A percentile compares a stretch with the other conserved stretches of the same genome.
These are phyloP conservation scores for Globisporangium carolinianum DNA, from an alignment of 352 stramenopile genomes.

Conservation along the genomic window DNA sequence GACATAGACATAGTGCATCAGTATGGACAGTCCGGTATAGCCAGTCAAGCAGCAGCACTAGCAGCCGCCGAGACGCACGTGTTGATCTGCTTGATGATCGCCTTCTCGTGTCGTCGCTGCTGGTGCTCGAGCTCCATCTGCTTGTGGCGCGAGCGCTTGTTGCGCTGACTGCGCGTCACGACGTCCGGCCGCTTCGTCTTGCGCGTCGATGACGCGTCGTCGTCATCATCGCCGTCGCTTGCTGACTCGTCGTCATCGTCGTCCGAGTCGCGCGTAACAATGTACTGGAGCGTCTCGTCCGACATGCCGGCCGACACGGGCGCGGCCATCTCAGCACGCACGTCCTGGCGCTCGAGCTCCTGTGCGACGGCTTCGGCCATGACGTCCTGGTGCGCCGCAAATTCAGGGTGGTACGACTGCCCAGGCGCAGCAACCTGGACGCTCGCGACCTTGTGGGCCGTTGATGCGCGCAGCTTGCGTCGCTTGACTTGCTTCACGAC, in stretches of 20 bases:
- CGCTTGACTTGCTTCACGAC: constrained; percentile 49
- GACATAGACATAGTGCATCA: not conserved
- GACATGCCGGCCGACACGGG: constrained; percentile 55
- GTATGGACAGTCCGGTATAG: not conserved
- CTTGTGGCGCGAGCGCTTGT: constrained; percentile 77
- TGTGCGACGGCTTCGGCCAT: constrained; percentile 64
- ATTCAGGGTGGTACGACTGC: constrained; percentile 85
- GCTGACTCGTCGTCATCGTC: constrained; percentile 18
- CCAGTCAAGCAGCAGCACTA: not conserved
- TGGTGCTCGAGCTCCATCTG: constrained; percentile 70
- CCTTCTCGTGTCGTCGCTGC: constrained; percentile 50
- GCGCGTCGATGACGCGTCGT: constrained; percentile 21
- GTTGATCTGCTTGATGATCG: constrained; percentile 86
- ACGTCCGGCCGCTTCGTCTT: constrained; percentile 47
- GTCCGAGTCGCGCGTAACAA: constrained; percentile 54
- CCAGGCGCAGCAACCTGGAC: constrained; percentile 66
- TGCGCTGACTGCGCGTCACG: constrained; percentile 64
- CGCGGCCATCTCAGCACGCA: constrained; percentile 33
- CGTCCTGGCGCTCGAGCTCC: constrained; percentile 58
- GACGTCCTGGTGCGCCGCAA: constrained; percentile 73
- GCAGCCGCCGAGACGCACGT: constrained; percentile 31
- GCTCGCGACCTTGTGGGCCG: constrained; percentile 59
- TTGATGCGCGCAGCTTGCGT: constrained; percentile 50
- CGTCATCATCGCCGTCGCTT: constrained; percentile 22
- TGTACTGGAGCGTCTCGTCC: constrained; percentile 73